Conservation (phyloP, 495 filamentous ascomycete species). For the Annulohypoxylon bovei region DNA sequence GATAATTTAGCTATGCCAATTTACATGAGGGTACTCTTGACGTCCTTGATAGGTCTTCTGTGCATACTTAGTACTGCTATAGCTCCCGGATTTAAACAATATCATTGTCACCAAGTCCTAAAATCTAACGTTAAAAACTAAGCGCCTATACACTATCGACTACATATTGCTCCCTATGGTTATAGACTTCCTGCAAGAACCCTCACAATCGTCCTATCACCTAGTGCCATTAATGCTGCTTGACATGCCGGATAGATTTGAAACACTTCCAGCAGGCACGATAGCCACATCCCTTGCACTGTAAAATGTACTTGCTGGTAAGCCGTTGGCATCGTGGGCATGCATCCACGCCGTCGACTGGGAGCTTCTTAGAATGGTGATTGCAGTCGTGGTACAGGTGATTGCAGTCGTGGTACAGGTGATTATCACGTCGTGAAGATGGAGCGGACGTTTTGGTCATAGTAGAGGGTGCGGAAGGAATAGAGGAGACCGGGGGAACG, state of each 20-base stretch:
- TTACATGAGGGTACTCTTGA: no score
- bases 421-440: neutral
- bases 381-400: neutral
- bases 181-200: no score
- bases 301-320: neutral
- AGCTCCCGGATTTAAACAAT: no score
- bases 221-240: neutral
- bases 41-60: no score
- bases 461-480: neutral
- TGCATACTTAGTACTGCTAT: no score
- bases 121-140: no score
- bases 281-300: neutral
- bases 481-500: no score
- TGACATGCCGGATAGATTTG: neutral
- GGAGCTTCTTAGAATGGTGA: neutral
- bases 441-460: neutral
- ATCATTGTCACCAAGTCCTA: no score
- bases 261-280: neutral
- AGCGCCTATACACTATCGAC: no score
- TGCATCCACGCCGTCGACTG: neutral
- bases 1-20: no score
- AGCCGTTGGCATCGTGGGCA: neutral
- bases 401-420: neutral
- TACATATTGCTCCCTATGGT: no score
- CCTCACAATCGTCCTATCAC: neutral